Conservation (phyloP, 208 protist species). For the Porcisia deanei region DNA sequence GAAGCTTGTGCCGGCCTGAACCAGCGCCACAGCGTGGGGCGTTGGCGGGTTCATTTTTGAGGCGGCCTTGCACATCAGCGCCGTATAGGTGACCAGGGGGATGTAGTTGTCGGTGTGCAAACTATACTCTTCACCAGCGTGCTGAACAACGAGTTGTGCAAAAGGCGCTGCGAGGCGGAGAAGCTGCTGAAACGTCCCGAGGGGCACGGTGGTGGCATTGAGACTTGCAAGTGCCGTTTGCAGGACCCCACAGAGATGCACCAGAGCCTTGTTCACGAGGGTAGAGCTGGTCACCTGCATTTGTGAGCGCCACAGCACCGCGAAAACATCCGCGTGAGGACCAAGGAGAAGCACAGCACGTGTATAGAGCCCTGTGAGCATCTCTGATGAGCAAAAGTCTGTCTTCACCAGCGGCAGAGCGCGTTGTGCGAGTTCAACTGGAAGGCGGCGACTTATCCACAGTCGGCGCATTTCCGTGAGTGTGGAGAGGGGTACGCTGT, state of each 20-base stretch:
- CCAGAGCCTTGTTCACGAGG: conserved; percentile 33
- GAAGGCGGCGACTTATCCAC: conserved; percentile 15
- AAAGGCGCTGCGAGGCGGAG: conserved; percentile 38
- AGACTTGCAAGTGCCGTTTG: conserved; percentile 2
- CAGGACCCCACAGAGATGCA: conserved; percentile 14
- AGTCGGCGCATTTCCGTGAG: conserved; percentile 23
- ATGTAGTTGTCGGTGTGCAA: conserved; percentile 68
- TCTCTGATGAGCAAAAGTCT: conserved; percentile 15
- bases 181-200: conserved; percentile 23
- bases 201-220: not conserved
- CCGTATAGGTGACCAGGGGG: conserved; percentile 50
- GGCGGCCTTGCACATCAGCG: conserved; percentile 20
- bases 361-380: conserved; percentile 52
- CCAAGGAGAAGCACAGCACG: conserved; percentile 49
- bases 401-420: conserved; percentile 24
- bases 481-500: conserved; percentile 44
- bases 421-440: conserved; percentile 23
- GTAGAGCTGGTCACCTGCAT: conserved; percentile 30
- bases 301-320: conserved; percentile 22
- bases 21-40: conserved; percentile 23
- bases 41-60: conserved; percentile 28
- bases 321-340: conserved; percentile 49
- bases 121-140: conserved; percentile 22
- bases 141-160: conserved; percentile 25
- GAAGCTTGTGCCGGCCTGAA: conserved; percentile 43